phyloP scores from a whole-genome alignment of 257 asterid species.

The Salvia miltiorrhiza region DNA sequence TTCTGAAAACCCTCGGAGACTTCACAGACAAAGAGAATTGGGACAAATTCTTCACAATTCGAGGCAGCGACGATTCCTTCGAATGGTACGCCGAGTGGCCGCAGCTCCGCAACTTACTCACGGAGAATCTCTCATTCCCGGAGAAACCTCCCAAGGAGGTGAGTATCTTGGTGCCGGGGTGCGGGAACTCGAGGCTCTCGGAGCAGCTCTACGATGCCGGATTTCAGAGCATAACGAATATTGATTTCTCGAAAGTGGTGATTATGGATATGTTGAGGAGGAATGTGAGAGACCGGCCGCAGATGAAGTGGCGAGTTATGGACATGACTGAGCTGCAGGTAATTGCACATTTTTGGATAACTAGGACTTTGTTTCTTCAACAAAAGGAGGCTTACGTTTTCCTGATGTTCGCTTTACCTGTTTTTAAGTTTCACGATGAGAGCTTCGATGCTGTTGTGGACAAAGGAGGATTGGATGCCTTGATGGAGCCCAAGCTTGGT shows the following conservation, averaged over 20 bases:
- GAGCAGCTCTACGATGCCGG: constrained; percentile 84
- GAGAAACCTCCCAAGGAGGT: constrained; percentile 20
- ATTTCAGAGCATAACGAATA: constrained; percentile 54
- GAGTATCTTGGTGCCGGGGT: constrained; percentile 77
- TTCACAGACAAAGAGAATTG: constrained; percentile 85
- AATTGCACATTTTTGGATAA: not conserved
- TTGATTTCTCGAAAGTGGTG: constrained; percentile 92
- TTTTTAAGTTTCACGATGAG: constrained; percentile 58
- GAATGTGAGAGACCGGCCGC: constrained; percentile 71
- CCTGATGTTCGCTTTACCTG: constrained; percentile 16
- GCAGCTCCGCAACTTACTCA: constrained; percentile 45
- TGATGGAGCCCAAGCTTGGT: constrained; percentile 94
- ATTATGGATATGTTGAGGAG: constrained; percentile 73
- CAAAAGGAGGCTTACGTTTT: constrained; percentile 2
- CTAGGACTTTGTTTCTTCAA: no score
- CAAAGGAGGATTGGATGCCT: constrained; percentile 99
- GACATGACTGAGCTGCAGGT: constrained; percentile 95
- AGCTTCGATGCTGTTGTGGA: constrained; percentile 69
- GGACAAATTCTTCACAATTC: constrained; percentile 76
- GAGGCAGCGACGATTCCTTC: constrained; percentile 75
- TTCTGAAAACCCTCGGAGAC: constrained; percentile 66
- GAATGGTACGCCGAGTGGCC: constrained; percentile 99
- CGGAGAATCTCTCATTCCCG: constrained; percentile 27
- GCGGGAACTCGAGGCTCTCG: constrained; percentile 94
- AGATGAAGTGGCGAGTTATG: constrained; percentile 97